Evolutionary conservation across 176 grass and related monocot genomes (phyloP).

Genomic region (Ananas comosus): DNA sequence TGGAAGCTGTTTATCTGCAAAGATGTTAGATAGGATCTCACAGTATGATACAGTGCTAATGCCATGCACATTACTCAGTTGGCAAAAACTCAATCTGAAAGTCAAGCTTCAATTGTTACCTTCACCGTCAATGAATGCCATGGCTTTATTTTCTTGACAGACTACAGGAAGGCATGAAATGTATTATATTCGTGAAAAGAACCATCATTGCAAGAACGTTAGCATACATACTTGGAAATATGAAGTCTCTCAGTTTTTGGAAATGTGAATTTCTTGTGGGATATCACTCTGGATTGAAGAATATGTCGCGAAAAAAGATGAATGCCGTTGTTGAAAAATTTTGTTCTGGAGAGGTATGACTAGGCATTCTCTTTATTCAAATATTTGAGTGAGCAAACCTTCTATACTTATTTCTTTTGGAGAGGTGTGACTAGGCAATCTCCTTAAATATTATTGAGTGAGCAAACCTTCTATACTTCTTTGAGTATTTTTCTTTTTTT

Average conservation of each 20-base stretch:
- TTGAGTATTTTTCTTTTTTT: no score
- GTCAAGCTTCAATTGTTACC: slow-evolving; percentile 20
- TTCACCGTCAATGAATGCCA: slow-evolving; percentile 15
- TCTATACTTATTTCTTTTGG: neutral
- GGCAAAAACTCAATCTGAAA: neutral
- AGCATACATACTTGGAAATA: slow-evolving; percentile 46
- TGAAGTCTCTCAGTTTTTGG: slow-evolving; percentile 70
- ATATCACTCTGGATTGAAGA: slow-evolving; percentile 51
- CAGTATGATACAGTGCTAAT: no score
- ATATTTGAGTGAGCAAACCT: neutral
- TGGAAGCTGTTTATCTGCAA: no score
- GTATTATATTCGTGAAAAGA: slow-evolving; percentile 97
- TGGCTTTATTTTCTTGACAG: slow-evolving; percentile 42
- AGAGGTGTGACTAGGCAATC: no score
- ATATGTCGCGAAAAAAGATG: slow-evolving; percentile 81
- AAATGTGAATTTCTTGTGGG: slow-evolving; percentile 90
- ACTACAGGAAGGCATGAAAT: slow-evolving; percentile 60
- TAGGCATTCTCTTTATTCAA: slow-evolving; percentile 6
- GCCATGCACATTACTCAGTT: no score
- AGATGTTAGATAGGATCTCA: no score
- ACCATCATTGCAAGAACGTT: slow-evolving; percentile 60
- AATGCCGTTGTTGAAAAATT: slow-evolving; percentile 76
- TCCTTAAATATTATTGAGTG: no score
- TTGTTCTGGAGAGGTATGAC: slow-evolving; percentile 63
- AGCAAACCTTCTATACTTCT: no score